phyloP scores from a whole-genome alignment of 441 rosid species.

The Codiaeum variegatum region DNA sequence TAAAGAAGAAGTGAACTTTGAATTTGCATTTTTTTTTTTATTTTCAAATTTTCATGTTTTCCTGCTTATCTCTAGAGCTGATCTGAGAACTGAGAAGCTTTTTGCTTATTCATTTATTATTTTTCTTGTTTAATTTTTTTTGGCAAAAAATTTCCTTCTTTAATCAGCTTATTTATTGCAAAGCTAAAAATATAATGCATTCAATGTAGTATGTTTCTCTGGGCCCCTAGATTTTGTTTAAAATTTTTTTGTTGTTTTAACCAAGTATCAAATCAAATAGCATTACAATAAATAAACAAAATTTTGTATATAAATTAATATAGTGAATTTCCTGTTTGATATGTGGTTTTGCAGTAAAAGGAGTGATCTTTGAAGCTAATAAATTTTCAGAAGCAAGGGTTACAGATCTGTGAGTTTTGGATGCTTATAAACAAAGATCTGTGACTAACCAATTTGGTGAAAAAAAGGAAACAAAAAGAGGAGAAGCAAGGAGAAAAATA shows the following conservation, averaged over 20 bases:
- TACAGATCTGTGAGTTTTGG: constrained; percentile 46
- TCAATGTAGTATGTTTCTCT: not conserved
- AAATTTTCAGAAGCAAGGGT: constrained; percentile 17
- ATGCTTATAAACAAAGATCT: constrained; percentile 31
- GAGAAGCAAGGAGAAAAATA: constrained; percentile 3
- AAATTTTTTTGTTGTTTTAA: not conserved
- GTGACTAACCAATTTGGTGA: constrained; percentile 19
- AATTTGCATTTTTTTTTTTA: constrained; percentile 20
- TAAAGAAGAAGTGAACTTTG: not conserved
- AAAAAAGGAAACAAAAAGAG: constrained; percentile 9
- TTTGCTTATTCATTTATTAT: not conserved
- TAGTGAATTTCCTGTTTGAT: constrained; percentile 6
- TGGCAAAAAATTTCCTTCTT: too few species aligned
- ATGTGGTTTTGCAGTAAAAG: constrained; percentile 31
- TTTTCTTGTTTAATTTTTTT: not conserved
- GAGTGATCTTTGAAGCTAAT: constrained; percentile 27
- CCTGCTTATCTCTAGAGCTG: constrained; percentile 7
- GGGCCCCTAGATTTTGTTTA: too few species aligned
- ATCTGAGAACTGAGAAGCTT: constrained; percentile 15
- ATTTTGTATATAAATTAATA: not conserved
- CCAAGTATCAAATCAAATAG: not conserved
- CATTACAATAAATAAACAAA: not conserved
- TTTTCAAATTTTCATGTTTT: not conserved
- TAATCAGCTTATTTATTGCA: constrained; percentile 15
- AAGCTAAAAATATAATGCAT: not conserved